Evolutionary conservation across 106 monocot species (phyloP).

Genomic region (Platanthera zijinensis): DNA sequence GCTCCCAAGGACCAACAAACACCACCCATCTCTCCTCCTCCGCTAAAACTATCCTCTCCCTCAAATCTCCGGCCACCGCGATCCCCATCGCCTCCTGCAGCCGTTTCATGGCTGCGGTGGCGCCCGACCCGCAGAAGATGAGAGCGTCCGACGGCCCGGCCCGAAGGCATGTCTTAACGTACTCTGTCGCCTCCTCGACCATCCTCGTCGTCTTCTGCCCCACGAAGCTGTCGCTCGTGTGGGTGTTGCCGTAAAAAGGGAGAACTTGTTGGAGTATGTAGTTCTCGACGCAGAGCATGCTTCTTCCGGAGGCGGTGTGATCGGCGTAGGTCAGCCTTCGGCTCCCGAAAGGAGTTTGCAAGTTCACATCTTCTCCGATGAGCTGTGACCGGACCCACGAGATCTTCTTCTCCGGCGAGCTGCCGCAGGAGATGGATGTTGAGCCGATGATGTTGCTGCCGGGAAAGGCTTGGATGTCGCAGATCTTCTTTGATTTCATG

Average conservation of each 20-base stretch:
- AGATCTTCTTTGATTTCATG: background rate
- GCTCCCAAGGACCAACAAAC: constrained; percentile 44
- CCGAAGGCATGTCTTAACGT: constrained; percentile 39
- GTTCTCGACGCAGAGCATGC: constrained; percentile 32
- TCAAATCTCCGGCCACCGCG: constrained; percentile 16
- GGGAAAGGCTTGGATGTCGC: background rate
- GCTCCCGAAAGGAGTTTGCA: constrained; percentile 33
- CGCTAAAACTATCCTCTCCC: constrained; percentile 3
- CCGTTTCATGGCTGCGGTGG: constrained; percentile 35
- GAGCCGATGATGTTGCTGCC: background rate
- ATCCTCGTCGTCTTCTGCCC: constrained; percentile 22
- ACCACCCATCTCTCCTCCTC: constrained; percentile 49
- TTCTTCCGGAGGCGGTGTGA: constrained; percentile 38
- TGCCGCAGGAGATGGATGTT: background rate
- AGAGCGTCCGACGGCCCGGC: constrained; percentile 16
- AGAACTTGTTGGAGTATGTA: constrained; percentile 35
- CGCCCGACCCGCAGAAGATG: constrained; percentile 42
- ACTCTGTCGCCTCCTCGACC: constrained; percentile 19
- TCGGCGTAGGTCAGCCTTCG: constrained; percentile 34
- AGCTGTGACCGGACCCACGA: constrained; percentile 33
- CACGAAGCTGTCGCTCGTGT: constrained; percentile 40
- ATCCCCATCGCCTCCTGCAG: constrained; percentile 48
- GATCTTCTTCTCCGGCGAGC: constrained; percentile 6
- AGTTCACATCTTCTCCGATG: constrained; percentile 21
- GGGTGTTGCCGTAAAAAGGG: constrained; percentile 37